phyloP scores from a whole-genome alignment of 2,329 filamentous ascomycete genomes.

The Aspergillus sp. region DNA sequence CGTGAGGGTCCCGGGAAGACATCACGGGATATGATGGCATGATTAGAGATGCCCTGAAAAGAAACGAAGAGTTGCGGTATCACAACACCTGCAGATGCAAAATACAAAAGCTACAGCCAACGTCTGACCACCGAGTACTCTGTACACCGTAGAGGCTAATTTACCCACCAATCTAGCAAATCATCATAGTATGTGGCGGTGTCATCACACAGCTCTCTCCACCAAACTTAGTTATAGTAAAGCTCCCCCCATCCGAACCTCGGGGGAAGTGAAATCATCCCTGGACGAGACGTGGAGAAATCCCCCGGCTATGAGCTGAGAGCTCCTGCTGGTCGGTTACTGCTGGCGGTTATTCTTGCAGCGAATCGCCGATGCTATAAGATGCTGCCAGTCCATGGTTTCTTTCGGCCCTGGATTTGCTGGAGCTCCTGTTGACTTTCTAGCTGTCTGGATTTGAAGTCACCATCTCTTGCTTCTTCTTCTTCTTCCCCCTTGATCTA shows the following conservation, averaged over 20 bases:
- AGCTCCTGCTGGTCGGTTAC: neutral
- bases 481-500: slow-evolving; percentile 6
- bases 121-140: neutral
- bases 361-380: neutral
- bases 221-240: neutral
- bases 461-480: neutral
- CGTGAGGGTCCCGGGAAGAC: slow-evolving; percentile 20
- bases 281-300: slow-evolving; percentile 12
- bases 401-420: neutral
- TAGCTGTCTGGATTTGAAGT: neutral
- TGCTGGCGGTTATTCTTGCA: neutral
- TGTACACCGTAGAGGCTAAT: neutral
- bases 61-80: too few species aligned
- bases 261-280: slow-evolving; percentile 26
- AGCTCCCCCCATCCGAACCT: slow-evolving; percentile 19
- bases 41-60: neutral
- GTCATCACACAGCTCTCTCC: neutral
- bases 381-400: neutral
- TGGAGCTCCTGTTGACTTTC: neutral
- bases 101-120: neutral
- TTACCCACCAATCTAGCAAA: neutral
- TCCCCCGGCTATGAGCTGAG: slow-evolving; percentile 22
- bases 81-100: neutral
- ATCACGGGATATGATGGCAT: slow-evolving; percentile 8
- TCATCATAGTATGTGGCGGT: neutral